Base-by-base conservation (phyloP, 2,329 filamentous ascomycete genomes). In the Magnaporthiopsis rhizophila region DNA sequence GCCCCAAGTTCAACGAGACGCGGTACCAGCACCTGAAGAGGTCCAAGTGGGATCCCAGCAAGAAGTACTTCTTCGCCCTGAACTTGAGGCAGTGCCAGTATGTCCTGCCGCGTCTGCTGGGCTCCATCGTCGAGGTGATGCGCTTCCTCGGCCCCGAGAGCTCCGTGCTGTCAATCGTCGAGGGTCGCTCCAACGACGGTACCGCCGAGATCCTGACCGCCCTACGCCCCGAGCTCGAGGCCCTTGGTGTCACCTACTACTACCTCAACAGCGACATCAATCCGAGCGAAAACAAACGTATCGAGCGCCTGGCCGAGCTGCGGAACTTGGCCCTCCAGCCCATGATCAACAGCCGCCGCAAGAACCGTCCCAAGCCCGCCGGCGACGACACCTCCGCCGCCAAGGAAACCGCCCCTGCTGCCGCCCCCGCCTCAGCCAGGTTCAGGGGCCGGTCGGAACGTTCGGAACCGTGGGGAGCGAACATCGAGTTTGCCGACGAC, bases 81-180 rank as follows among this genome's bases (percentile, higher is more conserved):
- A 76, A 86, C 67, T 69, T 86, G 21, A 75, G 78, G 34, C 70
- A 85, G 65, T 77, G 76, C 64, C 68, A 75, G 2, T 61, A 71
- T 1, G 67, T 85, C 7, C 76, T 85, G 12, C 79, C 81, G 1
- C 77, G 80, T 2, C 72, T 86, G 3, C 68, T 86, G n/a, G 79
- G 81, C 2, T 81, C 79, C 32, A 74, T 86, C 15, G 65, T 85
- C 15, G 78, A 85, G 67, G 74, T 74, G 1, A 77, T 83, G 6
- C 73, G 70, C 0, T 83, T 81, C 68, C 75, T 86, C 0, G 82
- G 83, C 0, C 77, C 80, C 0, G 67, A 78, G 21, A 75, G 76
- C 65, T 86, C 81, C 68, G 80, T 77, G 0, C 71, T 86, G 0
- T 84, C 82, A 1, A 79, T 86, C 32, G 76, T 86, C 18, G 83